Evolutionary conservation across 2,329 filamentous ascomycete species (phyloP), one percentile per base, ranked within the genome.

Genomic region (Drechslerella coelobrocha): DNA sequence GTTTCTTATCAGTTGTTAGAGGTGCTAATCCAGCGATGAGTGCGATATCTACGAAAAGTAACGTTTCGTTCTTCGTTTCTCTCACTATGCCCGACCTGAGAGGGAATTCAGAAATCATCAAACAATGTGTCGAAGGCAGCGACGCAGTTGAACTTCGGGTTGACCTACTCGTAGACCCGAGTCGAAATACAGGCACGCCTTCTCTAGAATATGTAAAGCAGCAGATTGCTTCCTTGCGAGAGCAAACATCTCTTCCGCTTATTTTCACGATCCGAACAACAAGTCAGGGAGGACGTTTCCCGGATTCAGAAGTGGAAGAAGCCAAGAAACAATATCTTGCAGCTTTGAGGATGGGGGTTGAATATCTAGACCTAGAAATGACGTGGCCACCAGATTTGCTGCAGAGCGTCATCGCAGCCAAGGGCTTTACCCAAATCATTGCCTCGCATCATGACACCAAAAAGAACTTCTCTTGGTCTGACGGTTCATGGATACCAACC

Each of bases 141-240:
- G 93, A 99, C 80, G 94, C 93, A 2, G 91, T 97, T 9, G 94
- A 99, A 79, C 81, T 99, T 55, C 87, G 94, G n/a, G 90, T 96
- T 2, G 94, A 99, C 79, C 82, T 99, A 43, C 84, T 99, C 14
- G 84, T 89, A 72, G 89, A 97, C 76, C 85, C 87, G 3, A 81
- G 81, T 10, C 77, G 81, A 19, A 81, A 81, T 50, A 75, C 77
- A 55, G 84, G 83, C 0, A 81, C 88, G 55, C 86, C 87, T 7
- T 84, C 85, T 0, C 80, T 86, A 0, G 91, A 96, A 65, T 96
- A 89, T 72, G 85, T 99, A 31, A 86, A 87, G 50, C 86, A 89
- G 24, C 92, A 99, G 76, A 83, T 97, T 39, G 88, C 92, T 0
- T 82, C 92, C 61, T 82, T 99, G 24, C 86, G 93, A 56, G 87